Base-by-base conservation (phyloP, 164 flowering plant species). In the Stephania cephalantha region DNA sequence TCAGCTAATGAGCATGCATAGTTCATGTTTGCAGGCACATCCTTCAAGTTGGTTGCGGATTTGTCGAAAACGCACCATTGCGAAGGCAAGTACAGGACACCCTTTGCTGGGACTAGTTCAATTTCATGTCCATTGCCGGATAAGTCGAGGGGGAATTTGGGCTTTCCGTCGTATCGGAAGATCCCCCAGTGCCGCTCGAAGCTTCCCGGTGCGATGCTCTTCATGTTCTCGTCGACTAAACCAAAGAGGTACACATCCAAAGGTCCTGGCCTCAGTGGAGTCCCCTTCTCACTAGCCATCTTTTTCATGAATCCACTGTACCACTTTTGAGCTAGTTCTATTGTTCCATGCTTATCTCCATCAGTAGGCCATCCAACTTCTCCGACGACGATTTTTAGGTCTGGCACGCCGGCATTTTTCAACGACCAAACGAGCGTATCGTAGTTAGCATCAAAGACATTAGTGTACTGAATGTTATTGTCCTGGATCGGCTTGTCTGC, bases 101-200 rank as follows among this genome's bases (percentile, higher is more conserved):
- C 84, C 81, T 87, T 85, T 1, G 96, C 96, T 3, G 77, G 84
- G 9, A 87, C 78, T 3, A 84, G 88, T 9, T 78, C 63, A 80
- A 77, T 86, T 15, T 89, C 87, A 5, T 85, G 79, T 15, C 89
- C 91, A 58, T 81, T 80, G 2, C 98, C 96, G 0, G 88, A 75
- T 6, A 95, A 71, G 75, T 95, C 98, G 48, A 91, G 70, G 0
- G 84, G 81, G 74, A 83, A 95, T 80, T 95, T 95, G 3, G 99
- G 97, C 81, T 84, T 81, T 13, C 98, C 98, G 69, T 93, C 98
- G 25, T 86, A 95, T 20, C 79, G 69, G 31, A 89, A 92, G 20
- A 95, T 86, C 15, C 99, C 99, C 99, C 99, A 95, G 52, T 95
- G 98, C 1, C 99, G 85, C 82, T 95, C 99, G 68, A 95, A 95